Conservation (phyloP, 345 rosid genomes). For the Rhizophora apiculata region DNA sequence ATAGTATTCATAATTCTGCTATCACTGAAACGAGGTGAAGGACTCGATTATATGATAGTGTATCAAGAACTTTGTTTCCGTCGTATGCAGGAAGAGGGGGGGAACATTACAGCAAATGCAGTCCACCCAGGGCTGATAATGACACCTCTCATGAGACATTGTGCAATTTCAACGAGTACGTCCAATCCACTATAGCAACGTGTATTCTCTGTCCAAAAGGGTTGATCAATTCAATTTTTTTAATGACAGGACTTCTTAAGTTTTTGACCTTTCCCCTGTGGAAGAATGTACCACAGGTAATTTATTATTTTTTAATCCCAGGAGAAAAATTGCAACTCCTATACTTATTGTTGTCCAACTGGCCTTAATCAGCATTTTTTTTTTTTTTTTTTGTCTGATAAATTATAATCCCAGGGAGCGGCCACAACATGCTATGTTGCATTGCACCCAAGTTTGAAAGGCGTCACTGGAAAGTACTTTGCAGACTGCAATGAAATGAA, state of each 20-base stretch:
- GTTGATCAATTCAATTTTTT: too few species aligned
- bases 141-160: conserved; percentile 76
- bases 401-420: conserved; percentile 57
- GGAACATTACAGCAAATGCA: conserved; percentile 75
- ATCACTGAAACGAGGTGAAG: too few species aligned
- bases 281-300: conserved; percentile 91
- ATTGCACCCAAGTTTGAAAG: conserved; percentile 62
- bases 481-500: conserved; percentile 65
- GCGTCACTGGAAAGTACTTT: conserved; percentile 71
- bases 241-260: conserved; percentile 52
- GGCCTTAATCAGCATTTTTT: neutral
- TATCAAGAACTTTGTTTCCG: neutral
- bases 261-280: conserved; percentile 56
- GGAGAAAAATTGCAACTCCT: neutral
- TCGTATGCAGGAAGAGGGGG: conserved; percentile 63
- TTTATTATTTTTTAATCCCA: neutral
- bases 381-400: too few species aligned
- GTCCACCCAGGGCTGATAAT: conserved; percentile 90
- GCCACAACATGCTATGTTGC: conserved; percentile 92
- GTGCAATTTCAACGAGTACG: conserved; percentile 66
- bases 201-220: neutral
- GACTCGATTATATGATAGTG: too few species aligned
- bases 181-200: neutral
- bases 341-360: neutral
- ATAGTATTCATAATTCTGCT: too few species aligned